Base-by-base conservation (phyloP, 2,329 filamentous ascomycete species). In the Talaromyces amestolkiae region DNA sequence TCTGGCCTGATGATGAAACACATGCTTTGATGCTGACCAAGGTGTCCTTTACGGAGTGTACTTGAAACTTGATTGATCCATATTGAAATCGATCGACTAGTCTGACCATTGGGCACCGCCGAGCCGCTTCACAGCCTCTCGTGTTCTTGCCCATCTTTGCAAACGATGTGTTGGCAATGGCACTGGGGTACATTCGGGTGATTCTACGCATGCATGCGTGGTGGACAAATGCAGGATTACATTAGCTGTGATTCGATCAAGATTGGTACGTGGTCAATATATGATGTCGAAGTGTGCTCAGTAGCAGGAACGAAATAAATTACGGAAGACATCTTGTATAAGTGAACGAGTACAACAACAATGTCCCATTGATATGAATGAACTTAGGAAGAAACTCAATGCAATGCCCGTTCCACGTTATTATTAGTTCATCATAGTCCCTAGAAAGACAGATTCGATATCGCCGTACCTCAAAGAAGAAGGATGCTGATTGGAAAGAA, bases 401-500 rank as follows among this genome's bases (percentile, higher is more conserved):
- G 53, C 33, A 56, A 37, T 31, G 10, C 49, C 43, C 59, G 31
- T 61, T 61, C 47, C 59, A 51, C 59, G 39, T 41, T 51, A 62
- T 41, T 43, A 54, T 62, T 62, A 62, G 7, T 58, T 58, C 62
- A 64, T 64, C 62, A 59, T 37, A 59, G 31, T 47, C 51, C 54
- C 39, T 58, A 47, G 37, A 63, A 31, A 63, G 39, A 31, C 31
- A 64, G 15, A 3, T 58, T 58, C 31, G 39, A 58, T 51, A 64
- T 58, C 62, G 39, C 17, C 27, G 49, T 47, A 63, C 61, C 45
- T 47, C 49, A 63, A 24, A 39, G 33, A 51, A 51, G 8, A 61
- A n/a, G 13, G 43, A 61, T 51, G 27, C 58, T n/a, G 27, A 45
- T 39, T 13, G 56, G 45, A 59, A 63, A 27, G 19, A 47, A 31